phyloP scores from a whole-genome alignment of 495 filamentous ascomycete genomes.

The Tuber indicum region DNA sequence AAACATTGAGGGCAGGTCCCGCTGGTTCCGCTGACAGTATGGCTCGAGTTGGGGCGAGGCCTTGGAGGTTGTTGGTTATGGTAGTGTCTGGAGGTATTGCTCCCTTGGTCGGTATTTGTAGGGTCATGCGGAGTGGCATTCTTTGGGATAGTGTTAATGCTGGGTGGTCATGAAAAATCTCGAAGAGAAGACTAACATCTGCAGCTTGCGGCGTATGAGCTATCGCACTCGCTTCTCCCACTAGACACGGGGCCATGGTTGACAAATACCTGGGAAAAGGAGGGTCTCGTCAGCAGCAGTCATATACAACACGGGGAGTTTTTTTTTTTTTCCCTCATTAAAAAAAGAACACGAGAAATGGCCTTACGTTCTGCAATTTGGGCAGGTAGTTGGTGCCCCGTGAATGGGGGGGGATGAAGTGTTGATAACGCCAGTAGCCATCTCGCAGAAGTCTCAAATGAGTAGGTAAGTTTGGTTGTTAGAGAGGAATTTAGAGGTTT shows the following conservation, averaged over 20 bases:
- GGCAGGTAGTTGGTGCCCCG: not conserved
- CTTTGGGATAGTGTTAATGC: not conserved
- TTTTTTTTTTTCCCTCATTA: not conserved
- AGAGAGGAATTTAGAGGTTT: not conserved
- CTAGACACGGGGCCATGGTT: not conserved
- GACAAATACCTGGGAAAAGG: not conserved
- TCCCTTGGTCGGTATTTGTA: not conserved
- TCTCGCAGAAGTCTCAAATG: not conserved
- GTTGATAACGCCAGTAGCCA: not conserved
- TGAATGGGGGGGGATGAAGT: not conserved
- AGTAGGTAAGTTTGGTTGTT: not conserved
- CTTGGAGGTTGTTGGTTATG: not conserved
- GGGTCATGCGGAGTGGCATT: not conserved
- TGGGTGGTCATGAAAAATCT: not conserved
- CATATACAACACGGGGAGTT: not conserved
- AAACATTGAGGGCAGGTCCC: not conserved
- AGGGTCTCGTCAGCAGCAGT: not conserved
- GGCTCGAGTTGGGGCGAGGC: not conserved
- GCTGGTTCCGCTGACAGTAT: not conserved
- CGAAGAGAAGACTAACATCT: not conserved
- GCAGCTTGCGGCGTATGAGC: not conserved
- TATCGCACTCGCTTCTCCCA: not conserved
- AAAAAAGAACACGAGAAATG: not conserved
- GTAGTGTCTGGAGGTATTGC: not conserved
- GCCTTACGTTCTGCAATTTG: not conserved